Evolutionary conservation across 805 yeast species (phyloP).

Genomic region (Metschnikowia kunwiensis): DNA sequence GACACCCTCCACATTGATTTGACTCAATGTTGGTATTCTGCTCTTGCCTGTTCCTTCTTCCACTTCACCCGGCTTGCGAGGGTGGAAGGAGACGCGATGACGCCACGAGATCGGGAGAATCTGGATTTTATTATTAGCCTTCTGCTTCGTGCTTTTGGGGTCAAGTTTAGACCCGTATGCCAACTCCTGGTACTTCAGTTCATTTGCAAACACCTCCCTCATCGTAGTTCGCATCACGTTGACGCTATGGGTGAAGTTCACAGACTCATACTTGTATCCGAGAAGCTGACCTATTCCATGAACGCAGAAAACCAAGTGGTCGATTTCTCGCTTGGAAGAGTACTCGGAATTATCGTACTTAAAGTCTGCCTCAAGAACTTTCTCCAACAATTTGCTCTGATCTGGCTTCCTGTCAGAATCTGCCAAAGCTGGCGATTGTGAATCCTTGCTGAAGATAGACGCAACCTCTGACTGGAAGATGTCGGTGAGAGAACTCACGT

Average conservation of each 20-base stretch:
- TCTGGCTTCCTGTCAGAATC: slow-evolving; percentile 14
- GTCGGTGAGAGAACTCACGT: slow-evolving; percentile 34
- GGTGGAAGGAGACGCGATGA: slow-evolving; percentile 63
- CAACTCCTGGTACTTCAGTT: slow-evolving; percentile 36
- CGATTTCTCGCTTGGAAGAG: slow-evolving; percentile 33
- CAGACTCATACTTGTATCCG: slow-evolving; percentile 72
- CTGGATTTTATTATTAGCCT: slow-evolving; percentile 61
- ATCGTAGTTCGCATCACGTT: slow-evolving; percentile 60
- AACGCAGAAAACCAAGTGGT: slow-evolving; percentile 76
- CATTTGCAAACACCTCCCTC: slow-evolving; percentile 44
- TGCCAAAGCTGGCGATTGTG: slow-evolving; percentile 12
- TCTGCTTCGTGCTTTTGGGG: slow-evolving; percentile 13
- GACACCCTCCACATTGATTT: slow-evolving; percentile 75
- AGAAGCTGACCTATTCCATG: slow-evolving; percentile 95
- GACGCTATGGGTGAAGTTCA: slow-evolving; percentile 84
- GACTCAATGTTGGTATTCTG: slow-evolving; percentile 59
- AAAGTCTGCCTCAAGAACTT: slow-evolving; percentile 14
- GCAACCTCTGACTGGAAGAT: slow-evolving; percentile 30
- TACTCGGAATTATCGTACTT: slow-evolving; percentile 2
- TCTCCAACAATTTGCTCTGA: slow-evolving; percentile 14
- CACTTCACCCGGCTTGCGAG: slow-evolving; percentile 40
- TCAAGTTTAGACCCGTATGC: slow-evolving; percentile 24
- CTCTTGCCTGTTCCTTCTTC: slow-evolving; percentile 36
- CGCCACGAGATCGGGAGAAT: slow-evolving; percentile 93
- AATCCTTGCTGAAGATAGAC: slow-evolving; percentile 20